Conservation (phyloP, 2,329 filamentous ascomycete genomes). For the Ophiostoma piceae region DNA sequence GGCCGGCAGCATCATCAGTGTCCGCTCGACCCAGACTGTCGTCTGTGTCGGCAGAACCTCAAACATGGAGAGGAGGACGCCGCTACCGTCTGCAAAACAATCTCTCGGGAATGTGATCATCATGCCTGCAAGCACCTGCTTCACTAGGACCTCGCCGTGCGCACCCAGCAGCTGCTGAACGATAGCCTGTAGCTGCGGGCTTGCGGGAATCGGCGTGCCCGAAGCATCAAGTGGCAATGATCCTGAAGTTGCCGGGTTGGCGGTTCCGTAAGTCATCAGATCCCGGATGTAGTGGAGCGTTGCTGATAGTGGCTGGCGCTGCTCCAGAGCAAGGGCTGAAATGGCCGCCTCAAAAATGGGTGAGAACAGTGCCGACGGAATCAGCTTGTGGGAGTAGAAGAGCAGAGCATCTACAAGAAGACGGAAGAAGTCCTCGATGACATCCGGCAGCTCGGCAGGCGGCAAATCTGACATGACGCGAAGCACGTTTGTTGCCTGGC, state of each 20-base stretch:
- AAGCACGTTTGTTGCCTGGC: conserved; percentile 84
- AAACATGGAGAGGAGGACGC: conserved; percentile 84
- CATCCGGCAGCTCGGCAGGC: conserved; percentile 65
- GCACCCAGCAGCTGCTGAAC: conserved; percentile 66
- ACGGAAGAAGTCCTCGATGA: conserved; percentile 96
- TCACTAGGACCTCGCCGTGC: conserved; percentile 73
- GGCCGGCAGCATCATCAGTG: conserved; percentile 74
- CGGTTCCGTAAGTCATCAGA: conserved; percentile 78
- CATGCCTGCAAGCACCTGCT: conserved; percentile 92
- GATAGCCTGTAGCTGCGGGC: conserved; percentile 61
- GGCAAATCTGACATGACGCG: conserved; percentile 82
- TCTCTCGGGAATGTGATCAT: conserved; percentile 98
- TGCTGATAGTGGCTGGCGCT: conserved; percentile 84
- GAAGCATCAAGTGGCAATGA: background rate
- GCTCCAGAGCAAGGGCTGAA: conserved; percentile 80
- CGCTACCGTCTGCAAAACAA: conserved; percentile 90
- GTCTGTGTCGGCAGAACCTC: conserved; percentile 78
- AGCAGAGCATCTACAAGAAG: conserved; percentile 85
- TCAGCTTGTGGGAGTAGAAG: conserved; percentile 81
- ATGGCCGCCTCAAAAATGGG: conserved; percentile 84
- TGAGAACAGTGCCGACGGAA: conserved; percentile 70
- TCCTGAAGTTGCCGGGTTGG: conserved; percentile 61
- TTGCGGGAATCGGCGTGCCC: background rate
- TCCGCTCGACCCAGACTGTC: conserved; percentile 74
- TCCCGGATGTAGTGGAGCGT: conserved; percentile 91